Percentiles rank a stretch among this genome's conserved stretches.
These are phyloP conservation scores for Citrus reticulata DNA, from an alignment of 345 rosid genomes.

Conservation along the genomic window DNA sequence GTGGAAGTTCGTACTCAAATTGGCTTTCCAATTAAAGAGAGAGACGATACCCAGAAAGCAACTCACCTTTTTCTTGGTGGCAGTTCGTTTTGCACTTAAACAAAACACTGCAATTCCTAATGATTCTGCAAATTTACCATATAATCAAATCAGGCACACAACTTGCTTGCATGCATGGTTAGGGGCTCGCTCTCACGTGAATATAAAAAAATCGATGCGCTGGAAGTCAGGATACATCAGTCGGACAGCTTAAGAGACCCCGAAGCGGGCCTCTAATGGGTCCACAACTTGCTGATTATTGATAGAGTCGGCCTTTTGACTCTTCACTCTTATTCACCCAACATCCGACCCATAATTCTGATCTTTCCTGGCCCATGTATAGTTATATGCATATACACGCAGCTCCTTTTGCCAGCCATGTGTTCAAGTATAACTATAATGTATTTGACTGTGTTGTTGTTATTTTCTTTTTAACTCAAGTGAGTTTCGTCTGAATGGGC, in stretches of 20 bases:
- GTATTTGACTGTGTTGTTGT: too few species aligned
- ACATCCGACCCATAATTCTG: background rate
- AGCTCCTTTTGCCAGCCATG: background rate
- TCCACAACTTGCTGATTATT: constrained; percentile 3
- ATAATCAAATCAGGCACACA: constrained; percentile 16
- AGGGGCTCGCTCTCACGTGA: constrained; percentile 15
- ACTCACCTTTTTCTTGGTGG: background rate
- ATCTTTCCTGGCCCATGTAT: background rate
- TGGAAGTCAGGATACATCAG: constrained; percentile 18
- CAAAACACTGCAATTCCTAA: background rate
- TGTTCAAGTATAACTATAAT: too few species aligned
- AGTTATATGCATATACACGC: background rate
- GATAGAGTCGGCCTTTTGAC: background rate
- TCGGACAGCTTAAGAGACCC: constrained; percentile 2
- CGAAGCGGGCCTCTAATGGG: background rate
- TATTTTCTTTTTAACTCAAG: background rate
- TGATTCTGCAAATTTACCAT: background rate
- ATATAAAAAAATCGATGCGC: constrained; percentile 9
- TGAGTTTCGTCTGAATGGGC: background rate
- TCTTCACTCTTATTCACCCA: background rate
- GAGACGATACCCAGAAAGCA: background rate
- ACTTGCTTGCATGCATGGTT: constrained; percentile 26
- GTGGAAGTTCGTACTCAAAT: background rate
- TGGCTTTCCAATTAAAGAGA: background rate
- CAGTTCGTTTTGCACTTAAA: background rate